Evolutionary conservation across 176 grass and related monocot genomes (phyloP), one percentile per base, ranked within the genome.

Genomic region (Elymus sibiricus): DNA sequence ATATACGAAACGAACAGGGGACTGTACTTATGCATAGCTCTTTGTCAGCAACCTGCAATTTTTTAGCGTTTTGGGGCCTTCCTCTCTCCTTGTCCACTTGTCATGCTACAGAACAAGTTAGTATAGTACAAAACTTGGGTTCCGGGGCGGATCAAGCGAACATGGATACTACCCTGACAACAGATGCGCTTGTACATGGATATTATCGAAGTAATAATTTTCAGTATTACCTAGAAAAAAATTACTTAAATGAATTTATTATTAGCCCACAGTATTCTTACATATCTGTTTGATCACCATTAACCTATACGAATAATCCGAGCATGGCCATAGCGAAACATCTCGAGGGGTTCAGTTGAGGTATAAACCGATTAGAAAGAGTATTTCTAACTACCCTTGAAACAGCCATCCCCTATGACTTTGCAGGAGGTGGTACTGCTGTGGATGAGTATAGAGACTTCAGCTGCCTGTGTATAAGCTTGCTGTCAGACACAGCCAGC

Each of bases 381-480:
- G 88, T 34, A 82, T 86, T 90, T 90, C 83, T 78, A 90, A 90
- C 39, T 72, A 61, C 51, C 29, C n/a, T 34, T 17, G 65, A 37
- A 69, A 84, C 61, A 29, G 78, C 37, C 16, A 73, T 75, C 28
- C 38, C 74, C 77, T 91, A 88, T 4, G 70, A 88, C 53, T 88
- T 88, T 29, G 63, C 77, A 42, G 85, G 37, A 38, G 82, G n/a
- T 85, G 86, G 9, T 38, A 63, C 64, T 82, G 77, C 10, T 32
- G 89, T 47, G 47, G 85, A 24, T 9, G 84, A 71, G 82, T 97
- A 94, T 3, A 97, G 86, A 27, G 95, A 97, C 59, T 90, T 94
- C 66, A 97, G 89, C 74, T 97, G 95, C 74, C 86, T 90, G 80
- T 91, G 86, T 84, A 97, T 95, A 29, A 97, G 90, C 79, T 95